Percentiles rank a stretch among this genome's conserved stretches.
Conservation (phyloP, 208 protist genomes). For the Trichomonas gallinae region DNA sequence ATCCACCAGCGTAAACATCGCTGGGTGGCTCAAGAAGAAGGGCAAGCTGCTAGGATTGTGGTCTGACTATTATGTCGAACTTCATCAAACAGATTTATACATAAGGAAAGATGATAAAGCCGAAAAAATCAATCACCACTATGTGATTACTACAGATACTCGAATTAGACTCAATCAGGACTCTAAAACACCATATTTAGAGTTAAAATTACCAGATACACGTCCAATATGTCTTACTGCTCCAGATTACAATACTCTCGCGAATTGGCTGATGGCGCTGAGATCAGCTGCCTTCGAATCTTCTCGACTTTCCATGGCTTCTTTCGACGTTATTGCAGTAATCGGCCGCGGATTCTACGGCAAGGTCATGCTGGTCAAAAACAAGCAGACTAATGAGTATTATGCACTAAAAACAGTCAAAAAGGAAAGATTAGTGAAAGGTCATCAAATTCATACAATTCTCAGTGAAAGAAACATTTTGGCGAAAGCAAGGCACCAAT, state of each 20-base stretch:
- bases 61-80: not conserved
- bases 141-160: not conserved
- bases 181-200: not conserved
- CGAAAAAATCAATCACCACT: not conserved
- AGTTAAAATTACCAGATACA: not conserved
- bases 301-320: not conserved
- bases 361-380: not conserved
- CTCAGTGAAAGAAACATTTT: not conserved
- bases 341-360: not conserved
- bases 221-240: not conserved
- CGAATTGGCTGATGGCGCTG: not conserved
- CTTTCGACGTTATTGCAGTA: not conserved
- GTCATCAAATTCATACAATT: not conserved
- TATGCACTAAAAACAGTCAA: not conserved
- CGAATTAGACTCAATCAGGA: not conserved
- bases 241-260: not conserved
- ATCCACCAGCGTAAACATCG: not conserved
- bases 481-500: not conserved
- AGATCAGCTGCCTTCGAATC: not conserved
- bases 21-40: not conserved
- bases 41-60: not conserved
- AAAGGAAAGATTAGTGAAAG: not conserved
- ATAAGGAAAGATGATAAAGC: not conserved
- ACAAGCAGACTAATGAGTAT: not conserved
- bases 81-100: not conserved